Conservation (phyloP, 768 basidiomycete species). For the Russula dissimulans region DNA sequence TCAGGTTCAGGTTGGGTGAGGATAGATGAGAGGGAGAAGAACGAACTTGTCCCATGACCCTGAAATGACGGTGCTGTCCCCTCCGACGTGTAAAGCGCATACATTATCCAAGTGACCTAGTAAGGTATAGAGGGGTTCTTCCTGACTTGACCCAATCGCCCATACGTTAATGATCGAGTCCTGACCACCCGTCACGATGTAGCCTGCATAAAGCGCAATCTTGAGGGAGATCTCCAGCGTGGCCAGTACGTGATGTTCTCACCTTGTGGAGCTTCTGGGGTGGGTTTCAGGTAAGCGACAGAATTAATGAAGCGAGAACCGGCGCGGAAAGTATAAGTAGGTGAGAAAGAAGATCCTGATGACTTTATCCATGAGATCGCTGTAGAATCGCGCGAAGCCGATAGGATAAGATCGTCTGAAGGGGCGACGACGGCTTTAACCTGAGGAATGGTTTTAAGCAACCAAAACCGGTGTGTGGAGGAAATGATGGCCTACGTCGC, state of each 20-base stretch:
- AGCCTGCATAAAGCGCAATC: slow-evolving; percentile 33
- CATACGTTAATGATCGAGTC: slow-evolving; percentile 85
- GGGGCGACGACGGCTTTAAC: slow-evolving; percentile 78
- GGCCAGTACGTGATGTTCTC: slow-evolving; percentile 18
- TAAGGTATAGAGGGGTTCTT: slow-evolving; percentile 73
- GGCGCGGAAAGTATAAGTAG: slow-evolving; percentile 46
- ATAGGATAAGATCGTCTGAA: slow-evolving; percentile 68
- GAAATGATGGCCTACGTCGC: slow-evolving; percentile 49
- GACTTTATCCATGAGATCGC: slow-evolving; percentile 76
- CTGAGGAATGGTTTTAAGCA: slow-evolving; percentile 33
- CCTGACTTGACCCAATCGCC: slow-evolving; percentile 44
- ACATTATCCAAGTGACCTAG: slow-evolving; percentile 88
- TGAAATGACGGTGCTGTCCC: slow-evolving; percentile 71
- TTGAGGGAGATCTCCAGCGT: slow-evolving; percentile 6
- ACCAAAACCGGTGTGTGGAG: slow-evolving; percentile 19
- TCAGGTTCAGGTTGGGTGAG: not conserved
- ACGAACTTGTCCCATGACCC: slow-evolving; percentile 96
- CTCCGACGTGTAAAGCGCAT: slow-evolving; percentile 68
- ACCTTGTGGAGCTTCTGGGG: slow-evolving; percentile 63
- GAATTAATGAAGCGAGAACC: slow-evolving; percentile 76
- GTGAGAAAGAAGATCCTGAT: slow-evolving; percentile 42
- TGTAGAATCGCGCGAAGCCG: slow-evolving; percentile 86
- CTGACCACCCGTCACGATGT: slow-evolving; percentile 79
- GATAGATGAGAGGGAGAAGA: not conserved
- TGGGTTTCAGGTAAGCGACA: slow-evolving; percentile 57